phyloP scores from a whole-genome alignment of 345 rosid genomes.

The Pugionium dolabratum region DNA sequence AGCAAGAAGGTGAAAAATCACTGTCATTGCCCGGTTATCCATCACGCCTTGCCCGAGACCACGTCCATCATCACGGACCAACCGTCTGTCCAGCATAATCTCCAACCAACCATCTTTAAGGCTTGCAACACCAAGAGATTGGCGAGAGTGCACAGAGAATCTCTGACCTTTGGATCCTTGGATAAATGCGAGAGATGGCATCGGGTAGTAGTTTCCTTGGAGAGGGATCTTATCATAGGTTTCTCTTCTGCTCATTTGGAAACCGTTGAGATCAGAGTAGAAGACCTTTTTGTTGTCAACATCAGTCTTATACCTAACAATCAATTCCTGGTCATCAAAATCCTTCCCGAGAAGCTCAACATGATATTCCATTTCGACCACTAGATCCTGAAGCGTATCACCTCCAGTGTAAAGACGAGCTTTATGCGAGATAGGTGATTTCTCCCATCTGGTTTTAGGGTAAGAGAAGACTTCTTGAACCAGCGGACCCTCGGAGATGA shows the following conservation, averaged over 20 bases:
- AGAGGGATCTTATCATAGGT: constrained; percentile 91
- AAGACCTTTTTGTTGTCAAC: constrained; percentile 64
- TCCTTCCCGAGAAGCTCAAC: constrained; percentile 74
- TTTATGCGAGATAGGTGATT: constrained; percentile 71
- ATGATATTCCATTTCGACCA: constrained; percentile 89
- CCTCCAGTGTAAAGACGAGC: constrained; percentile 76
- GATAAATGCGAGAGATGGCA: constrained; percentile 92
- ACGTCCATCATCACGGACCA: constrained; percentile 86
- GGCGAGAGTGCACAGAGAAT: constrained; percentile 89
- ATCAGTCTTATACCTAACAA: constrained; percentile 81
- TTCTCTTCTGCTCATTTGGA: constrained; percentile 98
- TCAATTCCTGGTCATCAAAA: constrained; percentile 78
- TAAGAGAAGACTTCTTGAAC: constrained; percentile 84
- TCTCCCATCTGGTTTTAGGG: constrained; percentile 72
- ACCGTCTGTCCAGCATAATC: constrained; percentile 92
- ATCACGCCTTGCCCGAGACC: constrained; percentile 97
- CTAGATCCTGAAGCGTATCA: constrained; percentile 54
- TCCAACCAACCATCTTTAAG: constrained; percentile 88
- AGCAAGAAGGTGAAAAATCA: constrained; percentile 66
- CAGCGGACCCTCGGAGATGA: constrained; percentile 70
- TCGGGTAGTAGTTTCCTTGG: constrained; percentile 98
- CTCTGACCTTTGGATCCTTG: constrained; percentile 84
- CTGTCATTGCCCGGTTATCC: constrained; percentile 81
- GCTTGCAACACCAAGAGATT: constrained; percentile 81
- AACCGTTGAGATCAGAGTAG: constrained; percentile 93